Base-by-base conservation (phyloP, 2,329 filamentous ascomycete species). In the Lachnellula suecica region DNA sequence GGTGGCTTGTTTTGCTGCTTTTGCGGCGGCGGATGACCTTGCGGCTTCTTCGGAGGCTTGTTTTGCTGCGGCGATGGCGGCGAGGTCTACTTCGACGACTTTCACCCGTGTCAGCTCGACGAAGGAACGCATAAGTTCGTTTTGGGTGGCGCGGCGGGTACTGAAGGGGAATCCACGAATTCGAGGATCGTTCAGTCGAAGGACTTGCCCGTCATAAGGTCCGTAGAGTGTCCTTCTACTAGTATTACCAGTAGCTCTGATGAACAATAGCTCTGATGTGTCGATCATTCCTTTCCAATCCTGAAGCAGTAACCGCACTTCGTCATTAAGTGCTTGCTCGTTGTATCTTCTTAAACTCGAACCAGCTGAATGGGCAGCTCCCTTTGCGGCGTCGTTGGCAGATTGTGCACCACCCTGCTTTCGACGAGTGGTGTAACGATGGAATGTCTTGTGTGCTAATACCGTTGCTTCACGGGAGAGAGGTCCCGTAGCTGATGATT, bases 331-430 rank as follows among this genome's bases (percentile, higher is more conserved):
- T 1, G 92, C 93, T 59, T 88, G 86, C 71, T 99, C 95, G 66
- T 99, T 99, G 71, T 97, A 96, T 19, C 94, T 83, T 73, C 94
- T 87, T 52, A 99, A 74, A 41, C 85, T 89, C 1, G 94, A 89
- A 68, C 95, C 94, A 7, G 92, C 95, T 4, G 94, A 97, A 71
- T 97, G 91, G 0, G 94, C 94, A 43, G 88, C 86, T 13, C 94
- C 93, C 67, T 96, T 96, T n/a, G 92, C 83, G 56, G 90, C 88
- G 69, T 99, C 94, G 68, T 91, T 97, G 24, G 93, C 87, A 3
- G 92, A 95, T 69, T 99, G 94, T 10, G 91, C 87, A 38, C 95
- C 94, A 76, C 94, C 94, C 70, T 99, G 94, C 70, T 99, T 99
- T 60, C 94, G 82, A 59, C 94, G 81, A 5, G 94, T 99, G 0